Evolutionary conservation across 2,329 filamentous ascomycete species (phyloP).

Genomic region (Talaromyces pinophilus): DNA sequence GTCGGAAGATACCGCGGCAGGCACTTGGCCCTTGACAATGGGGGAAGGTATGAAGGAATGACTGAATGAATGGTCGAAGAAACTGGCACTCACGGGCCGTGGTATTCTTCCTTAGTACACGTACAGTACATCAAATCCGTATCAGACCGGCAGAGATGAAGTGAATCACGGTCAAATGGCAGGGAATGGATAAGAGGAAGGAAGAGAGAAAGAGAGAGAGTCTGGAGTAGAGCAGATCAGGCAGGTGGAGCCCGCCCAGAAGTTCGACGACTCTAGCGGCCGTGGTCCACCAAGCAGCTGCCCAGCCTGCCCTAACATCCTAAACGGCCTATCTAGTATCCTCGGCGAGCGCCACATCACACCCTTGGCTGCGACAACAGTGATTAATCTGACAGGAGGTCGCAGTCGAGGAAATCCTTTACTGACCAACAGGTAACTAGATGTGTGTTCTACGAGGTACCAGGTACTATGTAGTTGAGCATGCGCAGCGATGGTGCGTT

Average conservation of each 20-base stretch:
- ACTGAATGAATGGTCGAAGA: not conserved
- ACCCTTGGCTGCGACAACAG: not conserved
- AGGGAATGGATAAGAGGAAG: not conserved
- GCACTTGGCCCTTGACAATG: not conserved
- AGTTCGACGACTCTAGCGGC: not conserved
- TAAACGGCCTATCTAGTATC: not conserved
- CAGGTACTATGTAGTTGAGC: no score
- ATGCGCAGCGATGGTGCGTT: no score
- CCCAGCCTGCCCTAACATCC: constrained; percentile 3
- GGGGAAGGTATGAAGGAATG: constrained; percentile 5
- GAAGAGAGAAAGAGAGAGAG: not conserved
- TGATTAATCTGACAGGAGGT: not conserved
- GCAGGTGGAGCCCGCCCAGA: constrained; percentile 10
- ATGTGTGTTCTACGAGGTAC: no score
- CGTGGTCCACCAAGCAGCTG: not conserved
- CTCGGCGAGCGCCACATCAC: constrained; percentile 13
- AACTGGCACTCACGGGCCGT: constrained; percentile 6
- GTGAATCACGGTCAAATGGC: not conserved
- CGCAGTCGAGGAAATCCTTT: not conserved
- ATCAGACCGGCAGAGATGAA: not conserved
- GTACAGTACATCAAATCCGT: not conserved
- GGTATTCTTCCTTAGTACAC: not conserved
- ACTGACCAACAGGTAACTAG: not conserved
- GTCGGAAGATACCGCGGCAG: constrained; percentile 5
- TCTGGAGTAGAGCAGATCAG: not conserved